Evolutionary conservation across 768 basidiomycete genomes (phyloP).

Genomic region (Podaxis carcinomalis): DNA sequence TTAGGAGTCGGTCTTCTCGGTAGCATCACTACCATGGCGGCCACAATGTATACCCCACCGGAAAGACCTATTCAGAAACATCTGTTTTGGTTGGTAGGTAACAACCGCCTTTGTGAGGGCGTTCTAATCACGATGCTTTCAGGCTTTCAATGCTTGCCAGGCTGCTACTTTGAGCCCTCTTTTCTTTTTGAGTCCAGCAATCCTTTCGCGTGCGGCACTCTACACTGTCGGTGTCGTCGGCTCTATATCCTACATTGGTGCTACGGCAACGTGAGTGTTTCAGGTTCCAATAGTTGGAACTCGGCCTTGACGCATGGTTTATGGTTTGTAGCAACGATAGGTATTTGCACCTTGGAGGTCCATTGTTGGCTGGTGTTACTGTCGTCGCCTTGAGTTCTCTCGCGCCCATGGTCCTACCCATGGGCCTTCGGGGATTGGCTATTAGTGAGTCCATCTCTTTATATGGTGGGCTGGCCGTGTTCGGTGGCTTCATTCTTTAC

Average conservation of each 20-base stretch:
- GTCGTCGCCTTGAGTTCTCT: slow-evolving; percentile 85
- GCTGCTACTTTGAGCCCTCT: slow-evolving; percentile 82
- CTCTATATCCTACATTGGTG: slow-evolving; percentile 81
- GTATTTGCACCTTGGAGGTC: slow-evolving; percentile 83
- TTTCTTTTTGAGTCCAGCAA: slow-evolving; percentile 84
- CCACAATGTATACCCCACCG: slow-evolving; percentile 72
- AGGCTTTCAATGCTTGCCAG: slow-evolving; percentile 86
- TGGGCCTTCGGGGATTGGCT: slow-evolving; percentile 73
- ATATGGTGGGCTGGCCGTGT: slow-evolving; percentile 87
- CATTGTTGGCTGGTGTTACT: slow-evolving; percentile 83
- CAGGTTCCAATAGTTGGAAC: not conserved
- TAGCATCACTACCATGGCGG: slow-evolving; percentile 83
- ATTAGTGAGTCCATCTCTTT: slow-evolving; percentile 74
- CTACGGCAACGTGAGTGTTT: slow-evolving; percentile 63
- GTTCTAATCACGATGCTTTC: not conserved
- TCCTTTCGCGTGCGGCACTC: slow-evolving; percentile 81
- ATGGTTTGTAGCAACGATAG: slow-evolving; percentile 55
- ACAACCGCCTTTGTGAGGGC: not conserved
- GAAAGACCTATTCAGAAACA: slow-evolving; percentile 77
- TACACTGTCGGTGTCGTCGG: slow-evolving; percentile 89
- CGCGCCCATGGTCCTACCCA: slow-evolving; percentile 85
- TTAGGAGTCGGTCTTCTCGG: slow-evolving; percentile 78
- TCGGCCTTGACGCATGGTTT: not conserved
- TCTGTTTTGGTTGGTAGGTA: slow-evolving; percentile 70
- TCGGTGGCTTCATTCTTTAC: slow-evolving; percentile 81